Evolutionary conservation across 768 basidiomycete species (phyloP).

Genomic region (Naematelia encephala): DNA sequence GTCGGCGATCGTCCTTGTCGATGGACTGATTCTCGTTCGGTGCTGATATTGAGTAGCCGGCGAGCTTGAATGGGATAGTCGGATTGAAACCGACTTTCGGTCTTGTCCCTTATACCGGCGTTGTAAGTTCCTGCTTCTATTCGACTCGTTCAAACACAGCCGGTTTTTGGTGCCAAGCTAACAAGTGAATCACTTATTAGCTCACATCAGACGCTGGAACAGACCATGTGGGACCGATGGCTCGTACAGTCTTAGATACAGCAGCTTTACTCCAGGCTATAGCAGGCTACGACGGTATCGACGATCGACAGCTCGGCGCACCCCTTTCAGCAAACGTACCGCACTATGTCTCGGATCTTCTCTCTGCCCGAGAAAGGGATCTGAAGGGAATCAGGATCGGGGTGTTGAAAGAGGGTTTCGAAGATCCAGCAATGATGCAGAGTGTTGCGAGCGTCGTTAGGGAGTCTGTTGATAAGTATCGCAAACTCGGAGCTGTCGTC

Average conservation of each 20-base stretch:
- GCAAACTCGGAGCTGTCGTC: constrained; percentile 53
- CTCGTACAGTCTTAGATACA: constrained; percentile 52
- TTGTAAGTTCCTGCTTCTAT: constrained; percentile 20
- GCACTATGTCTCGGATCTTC: constrained; percentile 42
- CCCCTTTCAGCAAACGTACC: constrained; percentile 51
- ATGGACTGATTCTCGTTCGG: too few species aligned
- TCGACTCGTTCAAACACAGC: too few species aligned
- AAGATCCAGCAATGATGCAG: constrained; percentile 49
- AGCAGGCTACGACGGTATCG: constrained; percentile 55
- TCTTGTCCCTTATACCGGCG: constrained; percentile 56
- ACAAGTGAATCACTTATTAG: not conserved
- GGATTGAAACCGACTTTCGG: constrained; percentile 55
- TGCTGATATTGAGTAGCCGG: constrained; percentile 48
- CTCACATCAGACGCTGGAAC: constrained; percentile 52
- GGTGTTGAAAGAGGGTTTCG: constrained; percentile 53
- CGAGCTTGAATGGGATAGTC: constrained; percentile 54
- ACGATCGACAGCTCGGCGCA: constrained; percentile 53
- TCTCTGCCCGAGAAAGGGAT: constrained; percentile 30
- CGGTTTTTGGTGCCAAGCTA: too few species aligned
- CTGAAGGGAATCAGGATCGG: constrained; percentile 53
- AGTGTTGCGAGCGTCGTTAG: constrained; percentile 50
- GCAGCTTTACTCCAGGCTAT: constrained; percentile 54
- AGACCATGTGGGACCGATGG: constrained; percentile 54
- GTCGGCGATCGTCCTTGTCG: too few species aligned
- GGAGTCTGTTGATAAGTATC: constrained; percentile 50